phyloP scores from a whole-genome alignment of 2,329 filamentous ascomycete species.

The Delphinella strobiligena region DNA sequence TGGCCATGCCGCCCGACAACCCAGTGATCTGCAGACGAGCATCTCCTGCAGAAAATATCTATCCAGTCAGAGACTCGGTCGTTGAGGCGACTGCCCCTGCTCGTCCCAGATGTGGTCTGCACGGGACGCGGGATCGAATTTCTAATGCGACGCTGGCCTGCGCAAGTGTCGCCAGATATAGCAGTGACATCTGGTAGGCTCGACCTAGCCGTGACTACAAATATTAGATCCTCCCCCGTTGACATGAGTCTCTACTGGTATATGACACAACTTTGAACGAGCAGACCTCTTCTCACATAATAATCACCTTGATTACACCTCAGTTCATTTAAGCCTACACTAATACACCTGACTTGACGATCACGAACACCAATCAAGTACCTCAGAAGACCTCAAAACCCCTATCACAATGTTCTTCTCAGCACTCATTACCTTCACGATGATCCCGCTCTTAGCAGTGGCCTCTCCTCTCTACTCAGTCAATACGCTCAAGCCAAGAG shows the following conservation, averaged over 20 bases:
- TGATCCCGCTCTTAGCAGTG: constrained; percentile 4
- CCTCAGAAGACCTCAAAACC: not conserved
- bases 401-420: constrained; percentile 5
- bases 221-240: not conserved
- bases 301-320: too few relatives aligned
- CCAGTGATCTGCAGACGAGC: not conserved
- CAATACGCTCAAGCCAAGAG: constrained; percentile 13
- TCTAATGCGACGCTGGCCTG: not conserved
- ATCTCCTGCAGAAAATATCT: not conserved
- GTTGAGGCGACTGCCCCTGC: not conserved
- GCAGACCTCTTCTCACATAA: too few relatives aligned
- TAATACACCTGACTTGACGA: not conserved
- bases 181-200: not conserved
- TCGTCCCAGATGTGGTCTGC: not conserved
- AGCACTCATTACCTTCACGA: constrained; percentile 2
- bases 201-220: not conserved
- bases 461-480: constrained; percentile 7
- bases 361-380: constrained; percentile 1
- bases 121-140: not conserved
- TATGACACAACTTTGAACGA: too few relatives aligned
- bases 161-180: not conserved
- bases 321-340: constrained; percentile 1
- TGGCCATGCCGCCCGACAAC: too few relatives aligned
- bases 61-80: not conserved
- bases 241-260: too few relatives aligned